These are phyloP conservation scores for Lavandula angustifolia DNA, from an alignment of 257 asterid genomes.

Conservation along the genomic window DNA sequence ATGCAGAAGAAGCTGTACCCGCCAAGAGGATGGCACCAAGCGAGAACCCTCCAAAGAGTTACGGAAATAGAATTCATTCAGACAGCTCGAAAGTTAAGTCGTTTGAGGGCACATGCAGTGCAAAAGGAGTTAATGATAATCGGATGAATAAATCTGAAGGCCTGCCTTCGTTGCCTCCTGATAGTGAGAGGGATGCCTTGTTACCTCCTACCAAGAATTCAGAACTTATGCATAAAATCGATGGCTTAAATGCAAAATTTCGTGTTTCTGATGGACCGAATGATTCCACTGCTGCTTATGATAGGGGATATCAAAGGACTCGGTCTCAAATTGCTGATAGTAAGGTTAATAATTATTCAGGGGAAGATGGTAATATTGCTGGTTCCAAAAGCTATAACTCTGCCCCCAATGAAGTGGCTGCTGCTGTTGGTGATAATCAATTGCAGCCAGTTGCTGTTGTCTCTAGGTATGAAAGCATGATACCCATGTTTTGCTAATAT, in stretches of 20 bases:
- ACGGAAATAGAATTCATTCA: slow-evolving; percentile 46
- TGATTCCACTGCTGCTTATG: slow-evolving; percentile 40
- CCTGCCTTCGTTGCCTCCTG: slow-evolving; percentile 41
- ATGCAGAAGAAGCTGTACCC: slow-evolving; percentile 50
- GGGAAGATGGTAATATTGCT: slow-evolving; percentile 40
- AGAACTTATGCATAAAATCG: slow-evolving; percentile 74
- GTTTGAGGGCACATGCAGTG: slow-evolving; percentile 40
- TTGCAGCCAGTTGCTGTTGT: slow-evolving; percentile 44
- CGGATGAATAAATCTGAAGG: slow-evolving; percentile 41
- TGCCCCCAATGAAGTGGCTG: slow-evolving; percentile 39
- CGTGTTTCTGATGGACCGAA: slow-evolving; percentile 64
- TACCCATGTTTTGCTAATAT: slow-evolving; percentile 5
- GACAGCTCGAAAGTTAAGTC: slow-evolving; percentile 41
- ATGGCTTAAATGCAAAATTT: slow-evolving; percentile 75
- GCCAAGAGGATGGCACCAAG: slow-evolving; percentile 39
- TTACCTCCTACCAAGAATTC: slow-evolving; percentile 50
- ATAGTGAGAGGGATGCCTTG: slow-evolving; percentile 43
- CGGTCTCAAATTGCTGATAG: slow-evolving; percentile 38
- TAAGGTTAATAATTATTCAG: slow-evolving; percentile 33
- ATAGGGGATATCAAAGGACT: slow-evolving; percentile 46
- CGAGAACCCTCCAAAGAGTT: slow-evolving; percentile 37
- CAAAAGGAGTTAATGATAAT: slow-evolving; percentile 43
- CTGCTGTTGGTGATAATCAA: slow-evolving; percentile 43
- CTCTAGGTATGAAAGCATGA: slow-evolving; percentile 51
- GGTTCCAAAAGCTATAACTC: slow-evolving; percentile 39